These are phyloP conservation scores for Phaseolus lunatus DNA, from an alignment of 306 rosid genomes.

Conservation along the genomic window DNA sequence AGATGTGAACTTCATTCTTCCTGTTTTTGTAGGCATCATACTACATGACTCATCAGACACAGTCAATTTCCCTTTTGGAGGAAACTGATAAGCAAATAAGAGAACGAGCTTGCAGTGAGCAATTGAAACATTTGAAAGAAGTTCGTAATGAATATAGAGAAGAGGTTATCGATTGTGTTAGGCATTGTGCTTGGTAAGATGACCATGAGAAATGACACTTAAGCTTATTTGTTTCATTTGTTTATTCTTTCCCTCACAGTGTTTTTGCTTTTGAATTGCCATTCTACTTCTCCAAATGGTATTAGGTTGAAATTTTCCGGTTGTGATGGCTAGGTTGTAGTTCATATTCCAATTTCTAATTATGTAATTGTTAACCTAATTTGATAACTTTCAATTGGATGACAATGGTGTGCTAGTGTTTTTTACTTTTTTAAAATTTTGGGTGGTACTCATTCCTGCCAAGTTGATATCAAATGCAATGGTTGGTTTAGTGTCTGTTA, in stretches of 20 bases:
- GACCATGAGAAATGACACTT: conserved; percentile 36
- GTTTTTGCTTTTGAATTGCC: conserved; percentile 29
- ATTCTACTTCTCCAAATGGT: conserved; percentile 18
- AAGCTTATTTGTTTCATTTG: conserved; percentile 17
- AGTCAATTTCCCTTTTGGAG: conserved; percentile 50
- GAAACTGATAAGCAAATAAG: conserved; percentile 89
- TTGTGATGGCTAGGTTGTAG: background rate
- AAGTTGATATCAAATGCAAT: background rate
- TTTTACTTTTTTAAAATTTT: background rate
- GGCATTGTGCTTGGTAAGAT: conserved; percentile 56
- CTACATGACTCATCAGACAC: conserved; percentile 74
- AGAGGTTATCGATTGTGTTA: conserved; percentile 63
- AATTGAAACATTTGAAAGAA: conserved; percentile 68
- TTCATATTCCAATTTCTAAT: conserved; percentile 14
- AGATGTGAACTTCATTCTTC: conserved; percentile 32
- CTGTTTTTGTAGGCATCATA: conserved; percentile 74
- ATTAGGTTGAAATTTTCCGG: conserved; percentile 27
- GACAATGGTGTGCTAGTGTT: background rate
- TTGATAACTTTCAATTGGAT: conserved; percentile 17
- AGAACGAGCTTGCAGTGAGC: conserved; percentile 51
- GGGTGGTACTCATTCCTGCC: conserved; percentile 9
- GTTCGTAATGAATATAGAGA: conserved; percentile 80
- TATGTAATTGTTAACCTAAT: conserved; percentile 16
- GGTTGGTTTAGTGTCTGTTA: conserved; percentile 3
- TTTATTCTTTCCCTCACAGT: background rate